phyloP scores from a whole-genome alignment of 2,329 filamentous ascomycete species.

The Sarocladium strictum region DNA sequence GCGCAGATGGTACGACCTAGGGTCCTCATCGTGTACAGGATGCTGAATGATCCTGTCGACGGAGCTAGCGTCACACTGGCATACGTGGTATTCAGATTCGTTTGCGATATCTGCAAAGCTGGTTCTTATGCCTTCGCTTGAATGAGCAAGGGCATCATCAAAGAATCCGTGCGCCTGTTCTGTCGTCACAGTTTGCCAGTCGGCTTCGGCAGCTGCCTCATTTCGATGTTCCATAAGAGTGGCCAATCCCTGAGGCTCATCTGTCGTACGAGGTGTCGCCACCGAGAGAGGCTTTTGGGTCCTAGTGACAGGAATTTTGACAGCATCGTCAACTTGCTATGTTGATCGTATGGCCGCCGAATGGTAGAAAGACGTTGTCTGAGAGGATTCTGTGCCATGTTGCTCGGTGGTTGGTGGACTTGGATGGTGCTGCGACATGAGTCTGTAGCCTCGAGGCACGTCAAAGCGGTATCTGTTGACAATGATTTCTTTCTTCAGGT shows the following conservation, averaged over 20 bases:
- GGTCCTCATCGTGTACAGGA: slow-evolving; percentile 12
- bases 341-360: slow-evolving; percentile 29
- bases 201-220: background rate
- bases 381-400: background rate
- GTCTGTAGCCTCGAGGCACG: slow-evolving; percentile 1
- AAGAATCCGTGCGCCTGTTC: slow-evolving; percentile 19
- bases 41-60: slow-evolving; percentile 23
- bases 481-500: no score
- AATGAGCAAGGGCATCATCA: slow-evolving; percentile 17
- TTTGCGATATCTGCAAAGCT: slow-evolving; percentile 33
- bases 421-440: slow-evolving; percentile 1
- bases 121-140: slow-evolving; percentile 29
- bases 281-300: slow-evolving; percentile 2
- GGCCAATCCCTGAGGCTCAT: background rate
- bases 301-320: slow-evolving; percentile 28
- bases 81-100: slow-evolving; percentile 14
- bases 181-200: slow-evolving; percentile 32
- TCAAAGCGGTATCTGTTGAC: background rate
- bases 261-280: background rate
- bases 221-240: background rate
- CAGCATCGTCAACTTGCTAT: slow-evolving; percentile 34
- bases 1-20: slow-evolving; percentile 16
- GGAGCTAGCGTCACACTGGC: slow-evolving; percentile 17
- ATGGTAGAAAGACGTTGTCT: slow-evolving; percentile 27
- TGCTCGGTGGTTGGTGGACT: background rate